Evolutionary conservation across 1,139 yeast species (phyloP).

Genomic region (Blastobotrys illinoisensis): DNA sequence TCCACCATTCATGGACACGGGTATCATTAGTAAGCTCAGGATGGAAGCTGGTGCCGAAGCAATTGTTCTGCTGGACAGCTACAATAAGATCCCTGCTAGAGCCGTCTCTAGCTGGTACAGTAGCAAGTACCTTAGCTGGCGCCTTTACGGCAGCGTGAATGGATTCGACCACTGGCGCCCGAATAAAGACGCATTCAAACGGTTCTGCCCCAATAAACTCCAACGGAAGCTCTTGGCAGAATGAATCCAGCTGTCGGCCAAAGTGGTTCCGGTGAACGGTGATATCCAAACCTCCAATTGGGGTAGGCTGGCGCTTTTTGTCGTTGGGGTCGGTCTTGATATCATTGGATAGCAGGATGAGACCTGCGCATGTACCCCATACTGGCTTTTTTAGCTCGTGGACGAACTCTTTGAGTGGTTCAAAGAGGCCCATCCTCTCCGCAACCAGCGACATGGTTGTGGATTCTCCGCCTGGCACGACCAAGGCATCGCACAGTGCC

Average conservation of each 20-base stretch:
- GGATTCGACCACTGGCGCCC: constrained; percentile 63
- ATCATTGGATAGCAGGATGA: constrained; percentile 58
- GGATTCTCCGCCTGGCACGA: constrained; percentile 78
- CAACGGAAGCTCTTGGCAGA: constrained; percentile 47
- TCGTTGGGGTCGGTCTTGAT: constrained; percentile 42
- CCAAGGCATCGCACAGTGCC: constrained; percentile 49
- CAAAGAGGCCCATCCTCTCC: constrained; percentile 54
- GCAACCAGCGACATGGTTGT: constrained; percentile 72
- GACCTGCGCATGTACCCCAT: constrained; percentile 90
- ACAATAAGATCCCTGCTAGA: constrained; percentile 40
- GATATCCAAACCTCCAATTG: constrained; percentile 63
- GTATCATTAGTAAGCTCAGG: constrained; percentile 63
- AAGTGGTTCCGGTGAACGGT: constrained; percentile 68
- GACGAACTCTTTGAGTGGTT: constrained; percentile 50
- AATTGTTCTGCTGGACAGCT: constrained; percentile 65
- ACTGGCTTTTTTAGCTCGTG: constrained; percentile 45
- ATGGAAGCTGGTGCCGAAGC: constrained; percentile 74
- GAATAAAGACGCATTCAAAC: constrained; percentile 62
- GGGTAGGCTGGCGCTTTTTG: constrained; percentile 47
- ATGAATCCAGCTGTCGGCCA: constrained; percentile 73
- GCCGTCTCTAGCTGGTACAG: constrained; percentile 15
- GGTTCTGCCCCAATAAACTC: constrained; percentile 39
- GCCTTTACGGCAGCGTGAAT: constrained; percentile 9
- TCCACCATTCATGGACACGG: constrained; percentile 69
- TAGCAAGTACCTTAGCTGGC: constrained; percentile 26